phyloP scores from a whole-genome alignment of 768 basidiomycete genomes.

The Pholiota microspora region DNA sequence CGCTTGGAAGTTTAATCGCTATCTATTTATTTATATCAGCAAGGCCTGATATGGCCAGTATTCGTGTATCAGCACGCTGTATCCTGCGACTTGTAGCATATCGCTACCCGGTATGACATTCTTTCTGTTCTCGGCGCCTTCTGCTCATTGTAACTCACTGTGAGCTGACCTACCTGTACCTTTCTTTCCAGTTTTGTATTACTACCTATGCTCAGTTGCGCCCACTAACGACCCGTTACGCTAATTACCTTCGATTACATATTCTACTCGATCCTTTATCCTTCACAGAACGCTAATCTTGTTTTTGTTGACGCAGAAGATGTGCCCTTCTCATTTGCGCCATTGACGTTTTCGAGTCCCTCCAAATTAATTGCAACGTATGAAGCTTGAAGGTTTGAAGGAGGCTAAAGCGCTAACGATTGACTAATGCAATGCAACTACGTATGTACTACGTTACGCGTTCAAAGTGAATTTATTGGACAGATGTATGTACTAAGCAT shows the following conservation, averaged over 20 bases:
- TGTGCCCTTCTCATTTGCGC: too few species aligned
- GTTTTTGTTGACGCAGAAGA: too few species aligned
- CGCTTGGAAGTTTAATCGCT: slow-evolving; percentile 12
- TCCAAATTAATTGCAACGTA: too few species aligned
- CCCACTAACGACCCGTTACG: background rate
- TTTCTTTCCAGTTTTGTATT: background rate
- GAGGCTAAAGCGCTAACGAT: too few species aligned
- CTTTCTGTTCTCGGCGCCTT: slow-evolving; percentile 9
- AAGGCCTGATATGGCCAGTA: background rate
- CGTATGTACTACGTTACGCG: too few species aligned
- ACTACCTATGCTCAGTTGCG: background rate
- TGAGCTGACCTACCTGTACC: background rate
- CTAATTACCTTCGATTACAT: background rate
- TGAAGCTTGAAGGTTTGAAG: too few species aligned
- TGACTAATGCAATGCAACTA: too few species aligned
- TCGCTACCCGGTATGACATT: slow-evolving; percentile 24
- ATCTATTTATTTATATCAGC: slow-evolving; percentile 15
- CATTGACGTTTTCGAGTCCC: too few species aligned
- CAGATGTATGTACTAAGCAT: too few species aligned
- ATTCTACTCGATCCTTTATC: background rate
- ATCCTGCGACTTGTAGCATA: slow-evolving; percentile 13
- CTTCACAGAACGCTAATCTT: background rate
- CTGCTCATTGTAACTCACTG: slow-evolving; percentile 16
- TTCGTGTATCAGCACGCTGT: background rate
- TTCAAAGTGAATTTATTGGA: too few species aligned